These are phyloP conservation scores for Rhizopus arrhizus DNA, from an alignment of 371 early-diverging fungal species.

Conservation along the genomic window DNA sequence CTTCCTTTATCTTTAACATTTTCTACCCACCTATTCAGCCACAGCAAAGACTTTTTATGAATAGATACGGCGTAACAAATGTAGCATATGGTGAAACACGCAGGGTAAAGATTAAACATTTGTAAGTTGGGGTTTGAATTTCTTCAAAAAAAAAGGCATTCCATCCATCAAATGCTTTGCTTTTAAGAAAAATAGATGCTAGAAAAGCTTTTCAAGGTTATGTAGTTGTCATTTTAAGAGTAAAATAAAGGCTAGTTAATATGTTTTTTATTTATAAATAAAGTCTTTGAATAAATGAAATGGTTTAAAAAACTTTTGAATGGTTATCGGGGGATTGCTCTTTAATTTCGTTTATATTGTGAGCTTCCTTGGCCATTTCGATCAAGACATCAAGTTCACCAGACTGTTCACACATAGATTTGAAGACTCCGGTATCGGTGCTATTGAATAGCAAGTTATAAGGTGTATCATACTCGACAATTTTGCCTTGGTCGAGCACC, in stretches of 20 bases:
- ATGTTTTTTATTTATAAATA: background rate
- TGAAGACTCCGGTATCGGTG: constrained; percentile 55
- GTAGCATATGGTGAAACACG: too few relatives aligned
- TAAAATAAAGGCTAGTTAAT: background rate
- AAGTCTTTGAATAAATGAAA: background rate
- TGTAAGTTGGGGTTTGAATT: too few relatives aligned
- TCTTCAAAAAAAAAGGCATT: too few relatives aligned
- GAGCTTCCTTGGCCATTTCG: constrained; percentile 34
- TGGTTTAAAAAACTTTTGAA: background rate
- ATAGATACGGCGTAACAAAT: too few relatives aligned
- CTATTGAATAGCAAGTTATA: constrained; percentile 51
- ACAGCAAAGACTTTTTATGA: too few relatives aligned
- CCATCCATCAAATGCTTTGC: too few relatives aligned
- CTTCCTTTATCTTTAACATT: too few relatives aligned
- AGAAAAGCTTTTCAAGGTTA: background rate
- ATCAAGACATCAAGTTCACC: constrained; percentile 56
- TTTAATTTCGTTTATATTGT: background rate
- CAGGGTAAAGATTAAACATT: too few relatives aligned
- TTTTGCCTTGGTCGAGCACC: constrained; percentile 78
- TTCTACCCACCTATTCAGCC: too few relatives aligned
- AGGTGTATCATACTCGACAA: constrained; percentile 80
- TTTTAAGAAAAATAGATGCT: background rate
- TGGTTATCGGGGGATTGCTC: constrained; percentile 3
- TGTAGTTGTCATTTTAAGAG: background rate
- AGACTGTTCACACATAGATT: constrained; percentile 69